A percentile compares a stretch with the other conserved stretches of the same genome.
phyloP scores from a whole-genome alignment of 2,329 filamentous ascomycete genomes.

The Ophiosphaerella herpotricha region DNA sequence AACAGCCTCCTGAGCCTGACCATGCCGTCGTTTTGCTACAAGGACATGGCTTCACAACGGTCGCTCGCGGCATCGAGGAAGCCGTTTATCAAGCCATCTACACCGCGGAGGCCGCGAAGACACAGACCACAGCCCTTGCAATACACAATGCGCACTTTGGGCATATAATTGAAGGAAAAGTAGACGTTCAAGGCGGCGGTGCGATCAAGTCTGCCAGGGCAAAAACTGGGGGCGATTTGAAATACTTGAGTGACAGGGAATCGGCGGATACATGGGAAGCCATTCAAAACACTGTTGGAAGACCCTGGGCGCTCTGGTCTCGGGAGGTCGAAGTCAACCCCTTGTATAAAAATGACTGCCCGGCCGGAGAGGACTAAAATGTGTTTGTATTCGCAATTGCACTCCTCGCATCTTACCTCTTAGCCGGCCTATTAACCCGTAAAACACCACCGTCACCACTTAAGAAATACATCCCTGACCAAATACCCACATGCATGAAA shows the following conservation, averaged over 20 bases:
- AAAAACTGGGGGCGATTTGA: slow-evolving; percentile 49
- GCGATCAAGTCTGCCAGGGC: slow-evolving; percentile 49
- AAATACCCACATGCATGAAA: too few relatives aligned
- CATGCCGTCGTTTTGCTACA: slow-evolving; percentile 49
- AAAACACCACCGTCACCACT: neutral
- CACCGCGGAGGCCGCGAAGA: slow-evolving; percentile 46
- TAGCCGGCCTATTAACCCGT: neutral
- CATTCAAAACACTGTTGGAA: slow-evolving; percentile 37
- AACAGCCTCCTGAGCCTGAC: slow-evolving; percentile 39
- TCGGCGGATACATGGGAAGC: slow-evolving; percentile 48
- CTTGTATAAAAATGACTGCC: slow-evolving; percentile 49
- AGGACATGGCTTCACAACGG: slow-evolving; percentile 52
- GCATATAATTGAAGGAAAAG: slow-evolving; percentile 45
- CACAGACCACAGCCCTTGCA: slow-evolving; percentile 46
- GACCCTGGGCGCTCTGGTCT: slow-evolving; percentile 52
- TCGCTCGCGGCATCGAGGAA: slow-evolving; percentile 50
- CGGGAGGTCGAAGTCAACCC: slow-evolving; percentile 47
- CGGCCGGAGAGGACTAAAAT: slow-evolving; percentile 32
- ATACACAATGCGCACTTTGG: slow-evolving; percentile 43
- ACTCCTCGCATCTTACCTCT: neutral
- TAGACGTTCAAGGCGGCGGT: slow-evolving; percentile 45
- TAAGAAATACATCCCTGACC: too few relatives aligned
- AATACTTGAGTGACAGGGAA: slow-evolving; percentile 50
- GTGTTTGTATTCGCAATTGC: too few relatives aligned
- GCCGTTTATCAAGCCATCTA: slow-evolving; percentile 53